Base-by-base conservation (phyloP, 2,329 filamentous ascomycete genomes). In the Stagonosporopsis rhizophila region DNA sequence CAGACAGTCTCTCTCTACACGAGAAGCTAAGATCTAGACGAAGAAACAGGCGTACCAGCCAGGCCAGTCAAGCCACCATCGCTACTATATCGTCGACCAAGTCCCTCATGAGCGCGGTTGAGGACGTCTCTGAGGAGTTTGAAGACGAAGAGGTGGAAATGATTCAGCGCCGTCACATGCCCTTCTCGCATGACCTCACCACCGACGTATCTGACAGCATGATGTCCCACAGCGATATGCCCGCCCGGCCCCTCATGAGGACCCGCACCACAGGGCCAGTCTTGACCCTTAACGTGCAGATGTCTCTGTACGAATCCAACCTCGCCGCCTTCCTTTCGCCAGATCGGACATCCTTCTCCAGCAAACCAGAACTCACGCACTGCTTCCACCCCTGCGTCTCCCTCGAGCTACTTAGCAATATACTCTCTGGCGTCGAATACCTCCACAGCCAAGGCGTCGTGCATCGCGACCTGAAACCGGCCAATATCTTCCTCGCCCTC, bases 391-490 rank as follows among this genome's bases (percentile, higher is more conserved):
- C 84, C 2, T 69, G 81, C 28, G 80, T 85, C 0, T 84, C 86
- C 0, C 67, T 88, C 2, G 78, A 79, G 28, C 75, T 90, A 1
- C 77, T 89, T n/a, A 72, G 83, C 12, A 81, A 81, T 1, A 83
- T 89, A 27, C 73, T 89, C 1, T 82, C 86, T 8, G 87, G 87
- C 1, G 82, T 89, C 3, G 81, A 87, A 54, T 89, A 90, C 64
- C 78, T 89, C 2, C 87, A 90, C 63, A 74, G 78, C 0, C 80
- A 85, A 56, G 80, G 80, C 6, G 83, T 89, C 44, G 81, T 89
- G 0, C 87, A 90, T 64, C 83, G 87, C 9, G 87, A 90, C 65
- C 77, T 90, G 20, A 90, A 90, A 65, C 87, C 87, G 0, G 85
- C 83, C 3, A 90, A 90, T 61, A 84, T 90, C 25, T 89, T 90